Evolutionary conservation across 495 filamentous ascomycete species (phyloP), one percentile per base, ranked within the genome.

Genomic region (Hypoxylon fragiforme): DNA sequence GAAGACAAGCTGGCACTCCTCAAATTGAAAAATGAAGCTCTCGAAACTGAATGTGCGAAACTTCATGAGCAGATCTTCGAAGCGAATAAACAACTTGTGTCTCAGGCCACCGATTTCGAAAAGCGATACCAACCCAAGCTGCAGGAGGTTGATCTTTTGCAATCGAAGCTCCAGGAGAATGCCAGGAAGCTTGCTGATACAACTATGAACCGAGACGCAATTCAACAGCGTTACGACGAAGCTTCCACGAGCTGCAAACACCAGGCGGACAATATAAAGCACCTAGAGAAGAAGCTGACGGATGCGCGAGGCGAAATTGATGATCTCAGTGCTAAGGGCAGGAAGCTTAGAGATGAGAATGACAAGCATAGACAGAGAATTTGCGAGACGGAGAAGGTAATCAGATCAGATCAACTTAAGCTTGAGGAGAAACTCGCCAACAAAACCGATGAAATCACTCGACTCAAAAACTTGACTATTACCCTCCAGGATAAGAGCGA

Each of bases 1-100:
- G 32, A 37, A 18, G n/a, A 54, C 3, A 42, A 54, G 18, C 5
- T 54, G 13, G 34, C 32, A 32, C 21, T 32, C n/a, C 50, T 54
- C 12, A 39, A n/a, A n/a, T 39, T 7, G 6, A 37, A n/a, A 7
- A 54, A 44, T 9, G 18, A 45, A 39, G 41, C 26, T 40, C 24
- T 28, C 16, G 50, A 45, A 18, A 26, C 34, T 1, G 50, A 54
- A 45, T 40, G 50, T 24, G 32, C 22, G 16, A 34, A 2, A 45
- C 50, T 54, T 15, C 41, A 32, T 2, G 18, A 7, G 9, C n/a
- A 53, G 32, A 14, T 45, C 18, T 22, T 31, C 11, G 31, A 37
- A 8, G 22, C 26, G 7, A 11, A 16, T 14, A 22, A 38, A 20
- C 30, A 52, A 16, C 50, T 38, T 8, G 50, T 16, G 8, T 7